Percentiles rank a stretch among this genome's conserved stretches.
These are phyloP conservation scores for Primulina huaijiensis DNA, from an alignment of 257 asterid genomes.

Conservation along the genomic window DNA sequence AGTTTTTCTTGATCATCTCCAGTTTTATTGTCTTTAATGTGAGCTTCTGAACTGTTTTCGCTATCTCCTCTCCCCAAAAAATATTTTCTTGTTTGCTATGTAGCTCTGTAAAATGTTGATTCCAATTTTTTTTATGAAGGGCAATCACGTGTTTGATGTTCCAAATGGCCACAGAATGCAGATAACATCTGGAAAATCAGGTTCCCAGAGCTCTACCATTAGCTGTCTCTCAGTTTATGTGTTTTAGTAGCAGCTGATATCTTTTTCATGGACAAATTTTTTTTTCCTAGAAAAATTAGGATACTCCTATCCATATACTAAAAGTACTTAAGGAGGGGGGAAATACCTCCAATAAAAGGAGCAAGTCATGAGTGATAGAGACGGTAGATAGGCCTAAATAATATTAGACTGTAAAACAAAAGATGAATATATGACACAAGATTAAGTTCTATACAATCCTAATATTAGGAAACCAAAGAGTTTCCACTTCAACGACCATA, in stretches of 20 bases:
- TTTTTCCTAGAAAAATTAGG: too few species aligned
- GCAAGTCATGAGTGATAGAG: too few species aligned
- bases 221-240: background rate
- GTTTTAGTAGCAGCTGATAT: slow-evolving; percentile 4
- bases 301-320: background rate
- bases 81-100: background rate
- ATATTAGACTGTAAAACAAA: too few species aligned
- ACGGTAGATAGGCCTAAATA: too few species aligned
- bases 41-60: background rate
- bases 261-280: background rate
- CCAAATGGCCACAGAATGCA: slow-evolving; percentile 85
- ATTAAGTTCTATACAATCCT: too few species aligned
- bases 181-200: slow-evolving; percentile 70
- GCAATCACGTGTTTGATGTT: slow-evolving; percentile 79
- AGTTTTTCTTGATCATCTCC: too few species aligned
- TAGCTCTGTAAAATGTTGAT: slow-evolving; percentile 17
- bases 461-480: too few species aligned
- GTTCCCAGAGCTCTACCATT: slow-evolving; percentile 32
- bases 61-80: background rate
- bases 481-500: background rate
- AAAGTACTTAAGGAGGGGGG: too few species aligned
- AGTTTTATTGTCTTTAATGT: too few species aligned
- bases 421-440: too few species aligned
- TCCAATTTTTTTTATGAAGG: slow-evolving; percentile 47
- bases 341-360: too few species aligned